Conservation (phyloP, 768 basidiomycete genomes). For the Calocybe cyanea region DNA sequence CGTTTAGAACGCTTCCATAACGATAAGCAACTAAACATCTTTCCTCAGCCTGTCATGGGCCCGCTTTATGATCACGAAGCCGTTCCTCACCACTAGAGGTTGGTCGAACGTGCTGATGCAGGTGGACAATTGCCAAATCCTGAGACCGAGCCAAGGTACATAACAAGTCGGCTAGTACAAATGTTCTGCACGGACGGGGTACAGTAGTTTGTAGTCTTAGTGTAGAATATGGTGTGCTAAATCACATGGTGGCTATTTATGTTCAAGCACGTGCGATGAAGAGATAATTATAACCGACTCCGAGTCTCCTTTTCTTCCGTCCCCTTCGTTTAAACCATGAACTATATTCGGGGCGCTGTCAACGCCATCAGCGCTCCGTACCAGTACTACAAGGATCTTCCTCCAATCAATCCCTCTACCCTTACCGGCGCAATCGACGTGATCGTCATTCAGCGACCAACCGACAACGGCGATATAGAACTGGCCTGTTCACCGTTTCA, state of each 20-base stretch:
- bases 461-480: constrained; percentile 58
- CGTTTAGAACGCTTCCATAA: constrained; percentile 25
- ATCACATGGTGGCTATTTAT: constrained; percentile 17
- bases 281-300: not conserved
- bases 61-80: constrained; percentile 64
- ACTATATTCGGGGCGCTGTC: constrained; percentile 85
- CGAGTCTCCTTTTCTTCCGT: constrained; percentile 11
- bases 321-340: constrained; percentile 46
- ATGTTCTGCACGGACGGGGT: too few species aligned
- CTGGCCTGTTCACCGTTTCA: constrained; percentile 95
- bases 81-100: constrained; percentile 32
- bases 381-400: constrained; percentile 85
- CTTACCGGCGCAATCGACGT: constrained; percentile 99
- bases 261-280: constrained; percentile 12
- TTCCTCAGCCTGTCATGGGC: constrained; percentile 52
- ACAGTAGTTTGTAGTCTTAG: too few species aligned
- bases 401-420: constrained; percentile 89
- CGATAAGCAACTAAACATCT: constrained; percentile 13
- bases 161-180: too few species aligned
- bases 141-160: too few species aligned
- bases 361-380: constrained; percentile 83
- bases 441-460: constrained; percentile 82
- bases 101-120: too few species aligned
- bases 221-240: not conserved
- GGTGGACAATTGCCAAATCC: too few species aligned